phyloP scores from a whole-genome alignment of 2,329 filamentous ascomycete genomes.

The Aureobasidium sp. region DNA sequence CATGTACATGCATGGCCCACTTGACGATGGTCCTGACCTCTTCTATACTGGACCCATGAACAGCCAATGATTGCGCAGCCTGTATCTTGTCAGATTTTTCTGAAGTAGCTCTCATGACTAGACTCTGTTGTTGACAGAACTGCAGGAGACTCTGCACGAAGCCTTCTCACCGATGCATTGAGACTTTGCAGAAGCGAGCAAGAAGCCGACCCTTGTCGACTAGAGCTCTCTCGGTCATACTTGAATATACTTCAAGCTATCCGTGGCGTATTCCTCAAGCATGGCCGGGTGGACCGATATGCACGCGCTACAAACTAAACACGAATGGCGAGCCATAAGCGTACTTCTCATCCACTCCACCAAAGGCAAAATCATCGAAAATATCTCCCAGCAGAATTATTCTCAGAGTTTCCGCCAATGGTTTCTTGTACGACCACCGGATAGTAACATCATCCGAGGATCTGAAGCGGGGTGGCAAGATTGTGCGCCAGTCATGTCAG shows the following conservation, averaged over 20 bases:
- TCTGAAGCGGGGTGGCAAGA: conserved; percentile 8
- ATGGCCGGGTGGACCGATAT: neutral
- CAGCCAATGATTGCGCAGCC: neutral
- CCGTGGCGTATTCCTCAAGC: neutral
- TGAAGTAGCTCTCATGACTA: neutral
- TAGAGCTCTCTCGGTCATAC: neutral
- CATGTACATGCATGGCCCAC: neutral
- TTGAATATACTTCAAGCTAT: neutral
- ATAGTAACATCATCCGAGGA: conserved; percentile 4
- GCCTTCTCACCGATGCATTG: conserved; percentile 2
- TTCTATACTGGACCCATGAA: neutral
- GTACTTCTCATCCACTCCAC: neutral
- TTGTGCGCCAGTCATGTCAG: conserved; percentile 11
- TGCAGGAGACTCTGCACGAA: conserved; percentile 3
- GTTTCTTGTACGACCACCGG: neutral
- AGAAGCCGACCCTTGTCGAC: conserved; percentile 1
- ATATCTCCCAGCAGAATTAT: neutral
- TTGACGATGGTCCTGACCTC: neutral
- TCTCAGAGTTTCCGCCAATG: neutral
- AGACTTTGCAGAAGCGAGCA: neutral
- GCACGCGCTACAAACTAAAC: neutral
- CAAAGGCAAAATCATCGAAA: neutral
- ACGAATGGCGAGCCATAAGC: neutral
- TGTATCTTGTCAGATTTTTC: neutral
- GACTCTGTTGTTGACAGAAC: neutral